These are phyloP conservation scores for Carex kokanica DNA, from an alignment of 176 grass and related monocot genomes.

Conservation along the genomic window DNA sequence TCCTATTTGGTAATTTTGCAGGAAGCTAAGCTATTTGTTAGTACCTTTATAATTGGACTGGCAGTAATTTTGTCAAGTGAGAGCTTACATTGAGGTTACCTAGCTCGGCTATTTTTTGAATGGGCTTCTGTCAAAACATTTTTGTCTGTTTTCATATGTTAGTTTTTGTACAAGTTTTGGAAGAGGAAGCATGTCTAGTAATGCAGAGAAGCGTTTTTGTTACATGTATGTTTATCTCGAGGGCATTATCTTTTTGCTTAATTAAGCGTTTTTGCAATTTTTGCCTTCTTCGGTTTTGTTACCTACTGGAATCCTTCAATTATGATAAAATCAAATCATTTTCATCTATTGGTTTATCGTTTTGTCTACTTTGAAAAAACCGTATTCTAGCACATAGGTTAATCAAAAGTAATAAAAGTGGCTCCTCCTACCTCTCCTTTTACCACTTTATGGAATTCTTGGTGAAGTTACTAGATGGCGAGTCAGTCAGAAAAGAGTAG, in stretches of 20 bases:
- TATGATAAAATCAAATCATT: neutral
- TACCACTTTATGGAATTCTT: neutral
- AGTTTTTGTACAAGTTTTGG: constrained; percentile 14
- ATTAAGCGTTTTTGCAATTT: neutral
- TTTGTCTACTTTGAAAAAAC: neutral
- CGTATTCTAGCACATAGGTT: neutral
- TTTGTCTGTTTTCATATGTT: constrained; percentile 8
- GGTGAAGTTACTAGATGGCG: neutral
- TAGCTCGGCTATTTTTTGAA: neutral
- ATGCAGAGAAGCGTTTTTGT: constrained; percentile 11
- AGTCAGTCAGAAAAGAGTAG: neutral
- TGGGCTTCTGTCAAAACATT: constrained; percentile 19
- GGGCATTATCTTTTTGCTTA: neutral
- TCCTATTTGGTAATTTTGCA: constrained; percentile 19
- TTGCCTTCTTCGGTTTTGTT: neutral
- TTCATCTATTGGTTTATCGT: neutral
- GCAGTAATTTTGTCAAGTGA: constrained; percentile 29
- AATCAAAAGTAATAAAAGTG: neutral
- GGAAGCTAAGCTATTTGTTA: constrained; percentile 14
- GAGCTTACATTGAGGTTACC: constrained; percentile 21
- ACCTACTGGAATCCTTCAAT: neutral
- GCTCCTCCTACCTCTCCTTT: neutral
- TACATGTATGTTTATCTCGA: neutral
- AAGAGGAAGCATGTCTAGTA: constrained; percentile 8
- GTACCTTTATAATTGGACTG: constrained; percentile 12